phyloP scores from a whole-genome alignment of 225 moss, liverwort and hornwort species.

The Sphagnum tenellum region DNA sequence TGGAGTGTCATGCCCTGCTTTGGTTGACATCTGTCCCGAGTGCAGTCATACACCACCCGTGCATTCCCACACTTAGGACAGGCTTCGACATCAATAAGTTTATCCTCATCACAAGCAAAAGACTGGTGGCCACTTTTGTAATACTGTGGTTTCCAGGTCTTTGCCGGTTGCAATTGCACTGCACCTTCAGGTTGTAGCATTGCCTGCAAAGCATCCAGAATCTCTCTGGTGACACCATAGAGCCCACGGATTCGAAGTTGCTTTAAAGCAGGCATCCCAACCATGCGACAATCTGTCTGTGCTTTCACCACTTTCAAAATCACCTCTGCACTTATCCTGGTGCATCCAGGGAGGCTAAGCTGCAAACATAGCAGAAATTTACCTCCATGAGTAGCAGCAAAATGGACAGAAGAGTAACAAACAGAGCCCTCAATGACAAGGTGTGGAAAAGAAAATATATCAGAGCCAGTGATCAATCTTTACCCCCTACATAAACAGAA shows the following conservation, averaged over 20 bases:
- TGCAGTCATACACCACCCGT: constrained; percentile 66
- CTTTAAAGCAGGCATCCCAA: constrained; percentile 27
- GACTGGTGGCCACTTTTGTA: constrained; percentile 29
- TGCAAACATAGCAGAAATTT: constrained; percentile 13
- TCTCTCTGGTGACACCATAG: constrained; percentile 45
- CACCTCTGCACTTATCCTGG: constrained; percentile 25
- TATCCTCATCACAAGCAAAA: constrained; percentile 10
- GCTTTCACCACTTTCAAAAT: constrained; percentile 37
- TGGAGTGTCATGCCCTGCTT: constrained; percentile 7
- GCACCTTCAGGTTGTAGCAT: constrained; percentile 16
- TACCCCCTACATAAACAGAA: no score
- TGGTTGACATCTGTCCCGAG: constrained; percentile 17
- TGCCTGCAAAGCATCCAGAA: constrained; percentile 23
- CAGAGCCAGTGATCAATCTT: no score
- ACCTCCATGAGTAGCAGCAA: no score
- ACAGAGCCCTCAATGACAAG: no score
- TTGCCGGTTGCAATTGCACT: not conserved
- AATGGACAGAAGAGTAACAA: no score
- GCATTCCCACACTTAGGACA: constrained; percentile 54
- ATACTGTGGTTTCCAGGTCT: constrained; percentile 15
- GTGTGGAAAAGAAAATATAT: no score
- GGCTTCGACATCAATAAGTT: constrained; percentile 42
- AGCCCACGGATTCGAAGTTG: constrained; percentile 61
- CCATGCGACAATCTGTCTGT: constrained; percentile 25
- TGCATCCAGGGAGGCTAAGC: constrained; percentile 66